Evolutionary conservation across 345 rosid genomes (phyloP), one percentile per base, ranked within the genome.

Genomic region (Corymbia maculata): DNA sequence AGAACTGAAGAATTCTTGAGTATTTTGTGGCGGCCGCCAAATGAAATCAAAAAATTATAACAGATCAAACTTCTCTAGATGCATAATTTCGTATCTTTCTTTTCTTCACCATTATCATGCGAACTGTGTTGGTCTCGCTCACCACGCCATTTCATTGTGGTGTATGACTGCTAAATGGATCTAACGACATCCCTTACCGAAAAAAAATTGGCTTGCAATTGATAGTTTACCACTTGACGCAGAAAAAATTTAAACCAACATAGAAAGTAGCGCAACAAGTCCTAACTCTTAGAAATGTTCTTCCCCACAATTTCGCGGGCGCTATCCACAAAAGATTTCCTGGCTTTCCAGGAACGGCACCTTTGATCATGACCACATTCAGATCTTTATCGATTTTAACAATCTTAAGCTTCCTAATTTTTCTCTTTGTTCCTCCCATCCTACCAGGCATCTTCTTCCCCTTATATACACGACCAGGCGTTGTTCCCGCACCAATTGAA

Each of bases 311-410:
- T 96, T 97, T 97, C 19, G 99, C 97, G 0, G 98, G 99, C 75
- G 98, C 93, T 70, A 96, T 91, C 68, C 98, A 95, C 51, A 97
- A 95, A 79, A 96, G 95, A 89, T 96, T 97, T 88, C 99, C 98
- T 0, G 97, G 99, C 94, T 97, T 96, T 88, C 98, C 99, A 79
- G 99, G 99, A 79, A 96, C 88, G 70, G 99, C 98, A 9, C 99
- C 99, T 90, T 96, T 94, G 89, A 97, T 93, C 97, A 97, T 94
- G n/a, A 55, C n/a, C n/a, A n/a, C n/a, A n/a, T n/a, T n/a, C n/a
- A n/a, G n/a, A n/a, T n/a, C n/a, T n/a, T n/a, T n/a, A n/a, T n/a
- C n/a, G n/a, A n/a, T n/a, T n/a, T n/a, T n/a, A n/a, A n/a, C n/a
- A n/a, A n/a, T n/a, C n/a, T n/a, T n/a, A n/a, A n/a, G n/a, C n/a